A percentile compares a stretch with the other conserved stretches of the same genome.
Conservation (phyloP, 2,329 filamentous ascomycete species). For the Fonsecaea multimorphosa region DNA sequence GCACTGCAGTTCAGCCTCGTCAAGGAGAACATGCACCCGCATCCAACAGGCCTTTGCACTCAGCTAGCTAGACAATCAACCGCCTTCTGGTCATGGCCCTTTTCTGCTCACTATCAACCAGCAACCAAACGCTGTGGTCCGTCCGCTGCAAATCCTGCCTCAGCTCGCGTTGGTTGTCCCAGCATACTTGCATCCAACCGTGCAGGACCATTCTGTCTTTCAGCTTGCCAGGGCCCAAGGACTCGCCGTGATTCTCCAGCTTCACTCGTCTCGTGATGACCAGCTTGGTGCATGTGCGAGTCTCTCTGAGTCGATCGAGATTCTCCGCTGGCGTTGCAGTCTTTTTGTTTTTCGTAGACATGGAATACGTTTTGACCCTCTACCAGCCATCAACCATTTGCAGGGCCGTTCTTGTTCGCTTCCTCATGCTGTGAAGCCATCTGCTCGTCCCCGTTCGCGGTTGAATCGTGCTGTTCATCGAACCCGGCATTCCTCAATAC, state of each 20-base stretch:
- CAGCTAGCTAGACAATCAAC: neutral
- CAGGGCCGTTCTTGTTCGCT: neutral
- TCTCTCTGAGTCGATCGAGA: neutral
- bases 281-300: neutral
- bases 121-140: neutral
- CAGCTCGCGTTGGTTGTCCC: neutral
- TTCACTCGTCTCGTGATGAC: neutral
- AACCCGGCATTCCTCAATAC: constrained; percentile 51
- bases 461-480: neutral
- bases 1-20: no score
- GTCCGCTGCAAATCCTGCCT: neutral
- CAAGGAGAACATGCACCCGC: neutral
- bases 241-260: neutral
- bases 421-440: constrained; percentile 2
- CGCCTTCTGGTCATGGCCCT: neutral
- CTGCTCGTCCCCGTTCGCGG: constrained; percentile 3
- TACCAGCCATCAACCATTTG: neutral
- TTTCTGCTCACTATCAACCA: neutral
- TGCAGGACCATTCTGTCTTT: neutral
- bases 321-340: neutral
- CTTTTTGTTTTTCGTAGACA: neutral
- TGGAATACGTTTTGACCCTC: neutral
- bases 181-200: neutral
- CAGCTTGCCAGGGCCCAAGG: neutral
- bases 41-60: neutral